These are phyloP conservation scores for Wickerhamiella kazuoi DNA, from an alignment of 805 yeast genomes.

Conservation along the genomic window DNA sequence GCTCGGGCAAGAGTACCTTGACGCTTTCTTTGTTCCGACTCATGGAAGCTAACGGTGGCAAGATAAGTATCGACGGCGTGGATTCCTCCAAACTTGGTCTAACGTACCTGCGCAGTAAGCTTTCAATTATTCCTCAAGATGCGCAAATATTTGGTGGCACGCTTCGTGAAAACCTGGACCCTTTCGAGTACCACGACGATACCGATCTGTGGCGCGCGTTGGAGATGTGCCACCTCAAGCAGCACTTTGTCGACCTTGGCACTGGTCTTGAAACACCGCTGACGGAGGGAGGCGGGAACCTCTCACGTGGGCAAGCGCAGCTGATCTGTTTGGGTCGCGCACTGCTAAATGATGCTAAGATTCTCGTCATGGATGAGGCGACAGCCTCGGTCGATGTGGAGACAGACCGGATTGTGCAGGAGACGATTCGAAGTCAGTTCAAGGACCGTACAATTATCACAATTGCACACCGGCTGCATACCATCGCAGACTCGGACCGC, in stretches of 20 bases:
- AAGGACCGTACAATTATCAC: constrained; percentile 56
- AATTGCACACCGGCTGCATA: constrained; percentile 70
- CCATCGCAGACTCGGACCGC: constrained; percentile 62
- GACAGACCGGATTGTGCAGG: constrained; percentile 59
- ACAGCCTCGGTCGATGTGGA: constrained; percentile 68
- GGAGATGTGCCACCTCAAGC: constrained; percentile 60
- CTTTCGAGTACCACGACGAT: constrained; percentile 47
- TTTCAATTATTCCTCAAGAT: constrained; percentile 86
- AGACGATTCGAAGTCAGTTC: constrained; percentile 53
- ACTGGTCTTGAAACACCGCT: constrained; percentile 33
- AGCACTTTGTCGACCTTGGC: constrained; percentile 39
- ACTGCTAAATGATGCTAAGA: constrained; percentile 45
- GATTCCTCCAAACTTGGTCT: constrained; percentile 54
- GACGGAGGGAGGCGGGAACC: constrained; percentile 56
- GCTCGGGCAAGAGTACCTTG: constrained; percentile 84
- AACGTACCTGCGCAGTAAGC: constrained; percentile 53
- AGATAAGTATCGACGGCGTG: constrained; percentile 55
- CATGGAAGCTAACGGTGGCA: constrained; percentile 55
- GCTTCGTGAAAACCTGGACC: constrained; percentile 72
- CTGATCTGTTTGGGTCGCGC: constrained; percentile 66
- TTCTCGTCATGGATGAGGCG: constrained; percentile 64
- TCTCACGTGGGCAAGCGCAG: constrained; percentile 73
- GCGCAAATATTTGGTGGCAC: constrained; percentile 85
- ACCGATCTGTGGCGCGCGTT: constrained; percentile 63
- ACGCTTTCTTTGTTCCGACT: constrained; percentile 58